These are phyloP conservation scores for Ilex paraguariensis DNA, from an alignment of 305 asterid species.

Conservation along the genomic window DNA sequence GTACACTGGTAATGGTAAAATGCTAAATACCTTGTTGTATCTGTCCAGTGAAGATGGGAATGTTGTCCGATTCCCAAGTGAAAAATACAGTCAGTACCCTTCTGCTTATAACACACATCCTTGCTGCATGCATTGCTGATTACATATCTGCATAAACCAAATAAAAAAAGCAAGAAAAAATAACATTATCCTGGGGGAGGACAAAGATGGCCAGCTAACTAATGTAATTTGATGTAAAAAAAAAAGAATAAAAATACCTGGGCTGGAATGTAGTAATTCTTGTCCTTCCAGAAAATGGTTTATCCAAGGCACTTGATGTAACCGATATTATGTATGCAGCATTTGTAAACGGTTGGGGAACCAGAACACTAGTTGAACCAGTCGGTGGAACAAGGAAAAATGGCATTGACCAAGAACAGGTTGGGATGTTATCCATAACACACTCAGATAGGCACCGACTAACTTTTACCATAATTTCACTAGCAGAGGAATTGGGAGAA, in stretches of 20 bases:
- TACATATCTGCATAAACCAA: slow-evolving; percentile 61
- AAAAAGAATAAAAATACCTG: slow-evolving; percentile 39
- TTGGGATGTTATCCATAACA: slow-evolving; percentile 38
- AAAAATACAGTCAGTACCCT: slow-evolving; percentile 72
- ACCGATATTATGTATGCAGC: slow-evolving; percentile 81
- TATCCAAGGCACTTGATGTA: slow-evolving; percentile 58
- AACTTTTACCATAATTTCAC: slow-evolving; percentile 65
- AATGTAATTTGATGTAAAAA: no score
- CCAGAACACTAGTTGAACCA: slow-evolving; percentile 74
- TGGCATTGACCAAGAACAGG: slow-evolving; percentile 68
- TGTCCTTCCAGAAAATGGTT: slow-evolving; percentile 91
- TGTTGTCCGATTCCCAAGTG: slow-evolving; percentile 66
- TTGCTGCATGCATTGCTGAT: slow-evolving; percentile 92
- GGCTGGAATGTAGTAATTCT: slow-evolving; percentile 89
- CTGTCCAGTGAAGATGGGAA: slow-evolving; percentile 84
- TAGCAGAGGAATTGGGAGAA: slow-evolving; percentile 60
- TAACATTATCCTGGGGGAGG: no score
- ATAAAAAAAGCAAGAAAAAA: no score
- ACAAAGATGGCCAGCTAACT: no score
- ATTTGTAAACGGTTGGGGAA: slow-evolving; percentile 68
- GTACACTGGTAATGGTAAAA: no score
- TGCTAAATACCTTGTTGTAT: slow-evolving; percentile 57
- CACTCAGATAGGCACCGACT: slow-evolving; percentile 54
- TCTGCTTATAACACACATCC: slow-evolving; percentile 80
- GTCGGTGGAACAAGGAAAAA: slow-evolving; percentile 91